phyloP scores from a whole-genome alignment of 1,284 basidiomycete species.

The Lentinula novae-zelandiae region DNA sequence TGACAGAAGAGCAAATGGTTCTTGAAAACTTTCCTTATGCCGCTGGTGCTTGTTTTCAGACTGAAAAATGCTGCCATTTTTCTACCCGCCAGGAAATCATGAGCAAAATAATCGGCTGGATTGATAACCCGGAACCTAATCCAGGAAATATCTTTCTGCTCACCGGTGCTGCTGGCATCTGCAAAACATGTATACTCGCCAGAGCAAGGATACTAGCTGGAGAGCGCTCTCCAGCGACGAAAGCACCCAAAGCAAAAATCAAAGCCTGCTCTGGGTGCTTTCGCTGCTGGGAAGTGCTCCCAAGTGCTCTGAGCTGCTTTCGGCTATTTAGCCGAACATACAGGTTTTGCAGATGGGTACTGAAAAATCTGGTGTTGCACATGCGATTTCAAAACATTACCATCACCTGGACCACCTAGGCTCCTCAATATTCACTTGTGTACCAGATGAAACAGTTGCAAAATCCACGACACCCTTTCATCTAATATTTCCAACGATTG shows the following conservation, averaged over 20 bases:
- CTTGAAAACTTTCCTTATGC: background rate
- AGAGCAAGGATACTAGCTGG: no score
- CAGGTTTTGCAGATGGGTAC: no score
- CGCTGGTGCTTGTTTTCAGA: background rate
- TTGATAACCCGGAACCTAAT: background rate
- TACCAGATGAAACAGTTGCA: background rate
- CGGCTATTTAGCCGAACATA: no score
- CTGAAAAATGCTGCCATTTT: background rate
- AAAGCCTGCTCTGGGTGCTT: no score
- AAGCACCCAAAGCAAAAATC: no score
- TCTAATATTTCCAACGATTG: conserved; percentile 16
- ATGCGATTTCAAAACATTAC: conserved; percentile 18
- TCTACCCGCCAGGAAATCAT: background rate
- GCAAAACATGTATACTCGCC: no score
- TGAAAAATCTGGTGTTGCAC: conserved; percentile 21
- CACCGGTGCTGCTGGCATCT: conserved; percentile 18
- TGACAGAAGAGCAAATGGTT: background rate
- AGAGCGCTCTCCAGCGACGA: no score
- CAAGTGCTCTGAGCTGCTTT: no score
- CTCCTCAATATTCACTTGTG: conserved; percentile 19
- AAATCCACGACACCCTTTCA: conserved; percentile 7
- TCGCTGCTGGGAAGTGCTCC: no score
- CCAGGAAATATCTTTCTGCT: conserved; percentile 13
- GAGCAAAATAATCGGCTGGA: background rate
- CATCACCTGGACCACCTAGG: conserved; percentile 10